phyloP scores from a whole-genome alignment of 2,329 filamentous ascomycete genomes.

The Alternaria sp. region DNA sequence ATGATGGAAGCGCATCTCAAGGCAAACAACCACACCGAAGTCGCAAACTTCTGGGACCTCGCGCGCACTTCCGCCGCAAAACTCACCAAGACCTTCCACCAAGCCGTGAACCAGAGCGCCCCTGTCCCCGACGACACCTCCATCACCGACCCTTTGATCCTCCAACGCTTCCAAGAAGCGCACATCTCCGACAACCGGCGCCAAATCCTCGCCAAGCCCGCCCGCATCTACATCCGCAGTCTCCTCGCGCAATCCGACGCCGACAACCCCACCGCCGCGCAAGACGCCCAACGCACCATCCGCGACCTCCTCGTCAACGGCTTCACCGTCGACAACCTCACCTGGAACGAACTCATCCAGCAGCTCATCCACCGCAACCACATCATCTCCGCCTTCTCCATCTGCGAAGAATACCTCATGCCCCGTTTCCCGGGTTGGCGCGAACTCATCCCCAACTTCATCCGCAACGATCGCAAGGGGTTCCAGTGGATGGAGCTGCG shows the following conservation, averaged over 20 bases:
- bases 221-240: conserved; percentile 61
- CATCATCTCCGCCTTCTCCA: conserved; percentile 70
- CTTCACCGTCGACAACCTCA: conserved; percentile 75
- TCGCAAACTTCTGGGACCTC: conserved; percentile 71
- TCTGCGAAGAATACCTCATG: conserved; percentile 82
- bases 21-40: conserved; percentile 63
- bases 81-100: conserved; percentile 40
- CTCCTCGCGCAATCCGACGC: conserved; percentile 55
- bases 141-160: conserved; percentile 29
- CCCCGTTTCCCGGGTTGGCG: conserved; percentile 78
- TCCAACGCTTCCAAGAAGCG: conserved; percentile 24
- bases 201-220: conserved; percentile 56
- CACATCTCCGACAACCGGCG: conserved; percentile 48
- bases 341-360: conserved; percentile 82
- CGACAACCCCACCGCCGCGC: conserved; percentile 25
- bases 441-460: conserved; percentile 27
- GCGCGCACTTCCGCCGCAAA: conserved; percentile 62
- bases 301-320: conserved; percentile 66
- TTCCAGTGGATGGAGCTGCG: conserved; percentile 41
- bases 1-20: conserved; percentile 72
- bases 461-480: conserved; percentile 26
- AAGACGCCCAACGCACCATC: conserved; percentile 49
- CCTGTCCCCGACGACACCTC: conserved; percentile 18
- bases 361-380: conserved; percentile 66
- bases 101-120: conserved; percentile 44